Evolutionary conservation across 345 rosid genomes (phyloP).

Genomic region (Lepidium didymum): DNA sequence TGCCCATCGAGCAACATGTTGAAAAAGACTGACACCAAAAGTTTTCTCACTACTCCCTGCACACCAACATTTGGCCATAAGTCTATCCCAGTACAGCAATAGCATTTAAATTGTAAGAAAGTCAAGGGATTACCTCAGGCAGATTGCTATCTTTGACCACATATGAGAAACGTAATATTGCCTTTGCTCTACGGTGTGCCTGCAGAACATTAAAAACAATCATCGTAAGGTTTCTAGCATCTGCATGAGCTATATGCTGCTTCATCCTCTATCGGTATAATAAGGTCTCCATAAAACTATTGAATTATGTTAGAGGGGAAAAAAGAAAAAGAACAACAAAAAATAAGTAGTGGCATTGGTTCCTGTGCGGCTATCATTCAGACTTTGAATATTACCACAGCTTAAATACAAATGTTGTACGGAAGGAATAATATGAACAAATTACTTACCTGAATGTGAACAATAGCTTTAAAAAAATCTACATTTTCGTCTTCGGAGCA

Average conservation of each 20-base stretch:
- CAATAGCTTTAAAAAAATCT: slow-evolving; percentile 74
- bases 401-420: neutral
- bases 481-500: slow-evolving; percentile 79
- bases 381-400: neutral
- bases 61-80: slow-evolving; percentile 13
- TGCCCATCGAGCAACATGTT: slow-evolving; percentile 71
- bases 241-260: neutral
- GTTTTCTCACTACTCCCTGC: slow-evolving; percentile 66
- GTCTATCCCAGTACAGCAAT: slow-evolving; percentile 3
- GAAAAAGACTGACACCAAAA: slow-evolving; percentile 75
- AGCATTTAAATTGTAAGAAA: neutral
- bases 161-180: slow-evolving; percentile 55
- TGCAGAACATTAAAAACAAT: slow-evolving; percentile 30
- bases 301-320: neutral
- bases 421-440: neutral
- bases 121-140: slow-evolving; percentile 44
- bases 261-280: neutral
- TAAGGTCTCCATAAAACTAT: neutral
- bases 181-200: slow-evolving; percentile 77
- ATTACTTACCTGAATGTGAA: slow-evolving; percentile 64
- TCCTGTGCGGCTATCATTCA: neutral
- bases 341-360: slow-evolving; percentile 2
- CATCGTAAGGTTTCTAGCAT: neutral
- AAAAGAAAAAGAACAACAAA: neutral
- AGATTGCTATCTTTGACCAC: slow-evolving; percentile 37